Evolutionary conservation across 129 eudicot species (phyloP).

Genomic region (Chrysanthemum seticuspe): DNA sequence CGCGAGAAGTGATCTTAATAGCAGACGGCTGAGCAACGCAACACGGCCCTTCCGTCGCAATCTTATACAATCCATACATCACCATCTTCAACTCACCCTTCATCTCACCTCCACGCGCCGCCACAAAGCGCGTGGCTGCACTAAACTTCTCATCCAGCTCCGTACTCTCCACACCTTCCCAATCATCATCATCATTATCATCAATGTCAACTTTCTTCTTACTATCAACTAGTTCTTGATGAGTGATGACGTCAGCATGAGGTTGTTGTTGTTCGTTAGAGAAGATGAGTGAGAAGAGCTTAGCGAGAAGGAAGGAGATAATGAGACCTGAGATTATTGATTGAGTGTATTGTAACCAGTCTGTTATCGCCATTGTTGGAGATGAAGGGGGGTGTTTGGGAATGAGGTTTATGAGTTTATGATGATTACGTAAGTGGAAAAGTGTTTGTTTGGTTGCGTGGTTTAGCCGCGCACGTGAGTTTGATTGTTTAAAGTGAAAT

Average conservation of each 20-base stretch:
- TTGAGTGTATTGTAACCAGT: slow-evolving; percentile 59
- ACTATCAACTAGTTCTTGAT: slow-evolving; percentile 14
- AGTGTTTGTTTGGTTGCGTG: slow-evolving; percentile 20
- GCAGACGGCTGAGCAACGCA: slow-evolving; percentile 71
- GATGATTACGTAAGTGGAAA: slow-evolving; percentile 11
- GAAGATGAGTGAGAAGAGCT: slow-evolving; percentile 74
- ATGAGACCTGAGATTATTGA: slow-evolving; percentile 61
- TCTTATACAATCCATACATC: slow-evolving; percentile 84
- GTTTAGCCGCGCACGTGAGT: slow-evolving; percentile 37
- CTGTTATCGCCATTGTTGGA: slow-evolving; percentile 44
- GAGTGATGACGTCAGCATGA: not conserved
- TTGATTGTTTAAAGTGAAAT: not conserved
- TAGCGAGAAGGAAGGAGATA: slow-evolving; percentile 79
- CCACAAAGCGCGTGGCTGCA: slow-evolving; percentile 82
- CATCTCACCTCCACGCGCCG: slow-evolving; percentile 55
- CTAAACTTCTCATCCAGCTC: slow-evolving; percentile 81
- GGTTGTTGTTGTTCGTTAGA: slow-evolving; percentile 33
- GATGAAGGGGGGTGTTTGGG: not conserved
- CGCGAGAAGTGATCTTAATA: slow-evolving; percentile 78
- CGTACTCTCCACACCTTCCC: slow-evolving; percentile 95
- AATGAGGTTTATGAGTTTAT: not conserved
- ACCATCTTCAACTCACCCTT: slow-evolving; percentile 62
- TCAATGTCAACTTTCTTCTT: slow-evolving; percentile 24
- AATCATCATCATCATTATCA: slow-evolving; percentile 77
- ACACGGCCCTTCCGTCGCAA: slow-evolving; percentile 95